Evolutionary conservation across 2,329 filamentous ascomycete species (phyloP), one percentile per base, ranked within the genome.

Genomic region (Phaeomoniella chlamydospora): DNA sequence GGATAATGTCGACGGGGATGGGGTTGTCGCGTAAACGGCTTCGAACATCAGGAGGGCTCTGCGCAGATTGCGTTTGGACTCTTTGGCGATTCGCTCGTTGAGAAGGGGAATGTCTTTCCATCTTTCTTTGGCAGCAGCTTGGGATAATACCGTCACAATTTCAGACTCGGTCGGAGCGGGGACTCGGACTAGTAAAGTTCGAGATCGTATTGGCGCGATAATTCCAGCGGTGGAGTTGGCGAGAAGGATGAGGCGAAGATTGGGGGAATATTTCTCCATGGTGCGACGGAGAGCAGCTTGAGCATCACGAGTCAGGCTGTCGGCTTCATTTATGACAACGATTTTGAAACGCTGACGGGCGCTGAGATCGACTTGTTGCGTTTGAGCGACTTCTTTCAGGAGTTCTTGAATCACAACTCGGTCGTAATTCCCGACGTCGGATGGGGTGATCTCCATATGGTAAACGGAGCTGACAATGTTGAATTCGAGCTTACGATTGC

Each of bases 201-300:
- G 72, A 49, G 83, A 92, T 45, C 88, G 74, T 54, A 98, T 98
- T 1, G 90, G 90, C n/a, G 90, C 88, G 57, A 98, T 98, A 49
- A 98, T 98, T 53, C 96, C 96, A 44, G 87, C 87, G 15, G 90
- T 98, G 46, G 83, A 93, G 56, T 96, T 96, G 34, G 90, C 90
- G 41, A 98, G 64, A 41, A 98, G 64, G 34, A 98, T 96, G 47
- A 98, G 61, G 15, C 90, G 73, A 52, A 98, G 52, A 56, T 98
- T 98, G 11, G 88, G 87, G 50, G 83, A 92, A 67, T 98, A 98
- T 60, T 98, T 98, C 63, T 98, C 90, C 90, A 98, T 98, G 0
- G 90, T 98, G 43, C 90, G 70, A 56, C 90, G 75, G 52, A 98
- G 64, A 18, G 92, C 92, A 0, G 92, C 90, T 61, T 98, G 90